phyloP scores from a whole-genome alignment of 2,329 filamentous ascomycete species.

The Fusarium aywerte region DNA sequence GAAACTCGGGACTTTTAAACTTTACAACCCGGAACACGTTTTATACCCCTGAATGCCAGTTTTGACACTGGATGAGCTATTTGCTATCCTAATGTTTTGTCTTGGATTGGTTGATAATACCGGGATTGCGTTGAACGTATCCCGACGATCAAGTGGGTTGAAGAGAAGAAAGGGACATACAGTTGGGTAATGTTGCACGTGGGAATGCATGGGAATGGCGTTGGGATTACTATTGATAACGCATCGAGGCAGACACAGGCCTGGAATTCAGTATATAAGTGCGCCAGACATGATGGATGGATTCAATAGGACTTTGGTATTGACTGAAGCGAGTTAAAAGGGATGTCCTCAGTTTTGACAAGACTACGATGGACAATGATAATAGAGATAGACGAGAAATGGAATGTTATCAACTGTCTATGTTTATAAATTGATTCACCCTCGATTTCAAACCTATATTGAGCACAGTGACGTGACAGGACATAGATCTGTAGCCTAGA shows the following conservation, averaged over 20 bases:
- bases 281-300: conserved; percentile 3
- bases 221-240: conserved; percentile 41
- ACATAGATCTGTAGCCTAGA: too few relatives aligned
- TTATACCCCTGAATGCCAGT: conserved; percentile 40
- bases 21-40: conserved; percentile 21
- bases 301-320: conserved; percentile 24
- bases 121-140: conserved; percentile 28
- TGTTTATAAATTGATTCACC: neutral
- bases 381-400: conserved; percentile 43
- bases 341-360: conserved; percentile 15
- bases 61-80: conserved; percentile 23
- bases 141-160: conserved; percentile 15
- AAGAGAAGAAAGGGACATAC: conserved; percentile 31
- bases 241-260: conserved; percentile 31
- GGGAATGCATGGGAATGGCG: conserved; percentile 45
- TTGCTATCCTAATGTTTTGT: conserved; percentile 30
- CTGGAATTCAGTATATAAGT: conserved; percentile 28
- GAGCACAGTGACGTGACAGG: neutral
- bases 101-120: conserved; percentile 27
- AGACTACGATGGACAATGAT: conserved; percentile 37
- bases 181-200: conserved; percentile 43
- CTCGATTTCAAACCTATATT: neutral
- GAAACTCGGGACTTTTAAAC: conserved; percentile 16
- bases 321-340: conserved; percentile 12
- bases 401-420: conserved; percentile 22